Percentiles rank a stretch among this genome's conserved stretches.
phyloP scores from a whole-genome alignment of 179 eudicot species.

The Sideroxylon spinosum region DNA sequence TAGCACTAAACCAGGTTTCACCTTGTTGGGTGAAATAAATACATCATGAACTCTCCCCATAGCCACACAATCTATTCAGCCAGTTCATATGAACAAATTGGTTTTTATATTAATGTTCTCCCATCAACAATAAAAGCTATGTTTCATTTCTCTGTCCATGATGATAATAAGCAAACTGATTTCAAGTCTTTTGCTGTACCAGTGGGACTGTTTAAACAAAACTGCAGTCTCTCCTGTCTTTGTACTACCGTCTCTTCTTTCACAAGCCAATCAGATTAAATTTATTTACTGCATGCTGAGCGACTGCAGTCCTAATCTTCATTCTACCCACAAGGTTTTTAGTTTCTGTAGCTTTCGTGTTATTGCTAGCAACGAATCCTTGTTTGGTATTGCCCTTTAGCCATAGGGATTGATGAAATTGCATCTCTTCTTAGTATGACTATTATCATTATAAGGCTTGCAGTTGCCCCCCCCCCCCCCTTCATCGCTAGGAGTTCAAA shows the following conservation, averaged over 20 bases:
- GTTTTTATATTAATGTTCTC: not conserved
- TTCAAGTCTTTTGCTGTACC: not conserved
- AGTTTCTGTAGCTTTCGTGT: not conserved
- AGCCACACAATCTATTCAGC: not conserved
- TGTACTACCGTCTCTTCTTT: too few relatives aligned
- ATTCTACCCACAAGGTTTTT: not conserved
- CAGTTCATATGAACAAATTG: not conserved
- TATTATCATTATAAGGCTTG: not conserved
- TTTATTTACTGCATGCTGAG: not conserved
- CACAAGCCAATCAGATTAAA: not conserved
- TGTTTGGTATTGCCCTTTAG: not conserved
- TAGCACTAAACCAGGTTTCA: not conserved
- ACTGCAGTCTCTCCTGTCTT: conserved; percentile 1
- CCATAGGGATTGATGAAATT: not conserved
- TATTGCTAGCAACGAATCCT: not conserved
- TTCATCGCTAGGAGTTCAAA: too few relatives aligned
- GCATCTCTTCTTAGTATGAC: not conserved
- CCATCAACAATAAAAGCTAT: not conserved
- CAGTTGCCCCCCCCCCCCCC: too few relatives aligned
- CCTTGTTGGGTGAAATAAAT: not conserved
- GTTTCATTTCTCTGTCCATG: not conserved
- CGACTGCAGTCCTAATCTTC: not conserved
- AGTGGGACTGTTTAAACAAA: not conserved
- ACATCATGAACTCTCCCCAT: not conserved
- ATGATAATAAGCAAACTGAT: not conserved